phyloP scores from a whole-genome alignment of 2,329 filamentous ascomycete species.

The Zopfia rhizophila region DNA sequence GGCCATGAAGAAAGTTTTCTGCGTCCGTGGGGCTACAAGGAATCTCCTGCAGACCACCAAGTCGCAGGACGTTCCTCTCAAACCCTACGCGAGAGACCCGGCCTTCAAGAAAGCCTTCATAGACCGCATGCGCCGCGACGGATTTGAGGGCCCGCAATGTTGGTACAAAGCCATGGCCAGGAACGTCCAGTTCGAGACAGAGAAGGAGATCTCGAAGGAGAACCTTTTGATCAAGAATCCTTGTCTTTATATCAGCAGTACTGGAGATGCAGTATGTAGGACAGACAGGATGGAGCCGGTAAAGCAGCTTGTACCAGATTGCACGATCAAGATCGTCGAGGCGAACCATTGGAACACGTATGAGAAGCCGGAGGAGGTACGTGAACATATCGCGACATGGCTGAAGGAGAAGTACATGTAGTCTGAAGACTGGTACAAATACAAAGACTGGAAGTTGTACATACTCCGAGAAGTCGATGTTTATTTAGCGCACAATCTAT shows the following conservation, averaged over 20 bases:
- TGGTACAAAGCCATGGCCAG: constrained; percentile 48
- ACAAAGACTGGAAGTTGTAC: too few relatives aligned
- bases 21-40: constrained; percentile 48
- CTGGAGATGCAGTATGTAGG: constrained; percentile 46
- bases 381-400: constrained; percentile 29
- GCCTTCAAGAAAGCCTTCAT: constrained; percentile 48
- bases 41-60: constrained; percentile 31
- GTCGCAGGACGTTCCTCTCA: constrained; percentile 23
- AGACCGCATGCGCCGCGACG: constrained; percentile 41
- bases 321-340: constrained; percentile 45
- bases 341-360: constrained; percentile 49
- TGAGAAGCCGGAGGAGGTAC: constrained; percentile 48
- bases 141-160: constrained; percentile 49
- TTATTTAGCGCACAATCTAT: too few relatives aligned
- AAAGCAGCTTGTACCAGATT: constrained; percentile 40
- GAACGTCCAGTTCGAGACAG: constrained; percentile 39
- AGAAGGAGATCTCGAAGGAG: too few relatives aligned
- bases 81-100: constrained; percentile 46
- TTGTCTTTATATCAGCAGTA: constrained; percentile 47
- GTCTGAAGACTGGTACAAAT: too few relatives aligned
- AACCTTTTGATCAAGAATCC: constrained; percentile 50
- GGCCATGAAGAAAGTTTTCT: constrained; percentile 53
- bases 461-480: too few relatives aligned
- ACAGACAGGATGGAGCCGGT: constrained; percentile 41
- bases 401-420: too few relatives aligned